Evolutionary conservation across 257 asterid species (phyloP).

Genomic region (Nicotiana sylvestris): DNA sequence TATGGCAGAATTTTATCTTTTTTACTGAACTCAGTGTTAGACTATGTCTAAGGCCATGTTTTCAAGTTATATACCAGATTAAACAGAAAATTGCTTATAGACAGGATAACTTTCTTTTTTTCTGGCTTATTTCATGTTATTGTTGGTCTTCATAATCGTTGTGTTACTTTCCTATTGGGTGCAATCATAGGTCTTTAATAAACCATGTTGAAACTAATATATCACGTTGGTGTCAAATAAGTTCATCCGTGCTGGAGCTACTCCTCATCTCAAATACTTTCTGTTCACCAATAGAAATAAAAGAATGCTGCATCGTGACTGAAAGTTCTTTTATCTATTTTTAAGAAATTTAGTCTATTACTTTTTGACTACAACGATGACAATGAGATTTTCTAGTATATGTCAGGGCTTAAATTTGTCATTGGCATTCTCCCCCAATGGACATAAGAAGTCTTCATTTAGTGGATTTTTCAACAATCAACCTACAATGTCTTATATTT

Average conservation of each 20-base stretch:
- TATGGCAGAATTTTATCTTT: neutral
- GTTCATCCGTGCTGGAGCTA: neutral
- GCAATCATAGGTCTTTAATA: neutral
- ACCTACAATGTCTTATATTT: neutral
- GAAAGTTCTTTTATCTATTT: neutral
- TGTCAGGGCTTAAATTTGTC: neutral
- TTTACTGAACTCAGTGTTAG: neutral
- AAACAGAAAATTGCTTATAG: neutral
- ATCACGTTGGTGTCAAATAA: neutral
- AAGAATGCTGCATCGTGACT: neutral
- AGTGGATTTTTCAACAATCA: neutral
- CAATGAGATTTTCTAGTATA: neutral
- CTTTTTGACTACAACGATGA: neutral
- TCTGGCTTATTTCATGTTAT: neutral
- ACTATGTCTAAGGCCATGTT: neutral
- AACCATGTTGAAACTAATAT: neutral
- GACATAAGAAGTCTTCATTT: neutral
- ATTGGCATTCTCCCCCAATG: neutral
- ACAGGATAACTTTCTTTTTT: neutral
- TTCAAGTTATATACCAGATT: conserved; percentile 9
- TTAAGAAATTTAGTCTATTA: neutral
- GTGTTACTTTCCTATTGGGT: neutral
- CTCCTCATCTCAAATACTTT: neutral
- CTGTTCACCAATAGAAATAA: neutral
- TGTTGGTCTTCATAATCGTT: neutral